Evolutionary conservation across 2,329 filamentous ascomycete genomes (phyloP), one percentile per base, ranked within the genome.

Genomic region (Ilyonectria robusta): DNA sequence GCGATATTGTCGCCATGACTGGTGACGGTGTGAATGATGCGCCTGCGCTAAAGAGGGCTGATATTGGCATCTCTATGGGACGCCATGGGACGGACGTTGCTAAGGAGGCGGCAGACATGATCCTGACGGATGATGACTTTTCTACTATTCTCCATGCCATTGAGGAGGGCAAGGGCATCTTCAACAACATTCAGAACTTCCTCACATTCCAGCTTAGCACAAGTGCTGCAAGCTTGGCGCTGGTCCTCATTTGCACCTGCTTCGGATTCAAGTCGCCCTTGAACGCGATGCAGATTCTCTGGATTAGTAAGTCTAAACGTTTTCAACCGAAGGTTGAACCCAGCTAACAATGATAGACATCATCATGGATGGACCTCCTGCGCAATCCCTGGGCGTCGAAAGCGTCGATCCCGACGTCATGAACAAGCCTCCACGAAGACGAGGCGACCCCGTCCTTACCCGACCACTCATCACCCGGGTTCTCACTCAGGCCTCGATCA

Each of bases 141-240:
- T 93, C 92, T 0, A 96, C 94, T 6, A 99, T 99, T 70, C 87
- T 99, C 11, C 93, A 91, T 66, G 96, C 96, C 33, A 99, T 99
- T 69, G 96, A 99, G 80, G 96, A 99, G 83, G 97, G 96, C 81
- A 99, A 99, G 81, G 96, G 95, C 62, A 99, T 99, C 74, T 99
- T 99, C 83, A 97, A 96, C 87, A 99, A 99, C 81, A 98, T 99
- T 72, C 96, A 99, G 79, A 99, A 99, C 81, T 99, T 99, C 83
- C 88, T 99, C 70, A 98, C 96, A 0, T 99, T 99, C 82, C 97
- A 99, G 84, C 88, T 99, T 65, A 98, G 95, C 81, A 99, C 96
- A 54, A 98, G 94, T 79, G 96, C 97, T 21, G 96, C 97, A 61
- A 94, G 96, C 68, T 85, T 99, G 72, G 94, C 93, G 65, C 86